A percentile compares a stretch with the other conserved stretches of the same genome.
Evolutionary conservation across 2,329 filamentous ascomycete species (phyloP).

Genomic region (Fusarium sp.): DNA sequence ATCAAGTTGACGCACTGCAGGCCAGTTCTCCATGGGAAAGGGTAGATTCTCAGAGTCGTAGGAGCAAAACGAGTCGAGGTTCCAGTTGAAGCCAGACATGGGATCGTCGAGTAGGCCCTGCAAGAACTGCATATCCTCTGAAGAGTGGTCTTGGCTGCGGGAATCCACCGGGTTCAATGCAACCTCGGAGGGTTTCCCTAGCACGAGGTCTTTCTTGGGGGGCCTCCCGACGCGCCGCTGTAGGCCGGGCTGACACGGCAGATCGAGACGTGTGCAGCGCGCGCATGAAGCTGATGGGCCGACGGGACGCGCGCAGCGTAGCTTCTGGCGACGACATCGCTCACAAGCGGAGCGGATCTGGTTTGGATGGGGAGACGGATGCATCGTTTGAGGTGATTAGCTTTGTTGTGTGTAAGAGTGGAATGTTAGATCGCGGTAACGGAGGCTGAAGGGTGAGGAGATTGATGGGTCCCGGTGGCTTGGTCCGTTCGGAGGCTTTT

Average conservation of each 20-base stretch:
- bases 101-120: constrained; percentile 30
- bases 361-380: constrained; percentile 44
- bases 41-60: constrained; percentile 21
- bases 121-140: constrained; percentile 27
- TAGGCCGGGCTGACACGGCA: constrained; percentile 45
- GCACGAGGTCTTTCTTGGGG: constrained; percentile 33
- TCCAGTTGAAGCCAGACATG: constrained; percentile 15
- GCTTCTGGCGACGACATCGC: constrained; percentile 49
- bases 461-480: background rate
- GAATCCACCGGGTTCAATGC: background rate
- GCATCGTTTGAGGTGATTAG: constrained; percentile 20
- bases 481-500: constrained; percentile 34
- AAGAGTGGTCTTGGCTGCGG: background rate
- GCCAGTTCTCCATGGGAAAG: constrained; percentile 39
- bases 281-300: constrained; percentile 39
- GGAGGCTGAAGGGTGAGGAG: background rate
- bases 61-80: constrained; percentile 27
- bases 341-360: constrained; percentile 50
- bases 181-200: constrained; percentile 16
- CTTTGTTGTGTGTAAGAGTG: background rate
- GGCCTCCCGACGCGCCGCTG: constrained; percentile 50
- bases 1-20: constrained; percentile 24
- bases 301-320: constrained; percentile 46
- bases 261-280: constrained; percentile 45
- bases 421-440: background rate